phyloP scores from a whole-genome alignment of 192 early-diverging fungal genomes.

The Rhizophlyctis rosea region DNA sequence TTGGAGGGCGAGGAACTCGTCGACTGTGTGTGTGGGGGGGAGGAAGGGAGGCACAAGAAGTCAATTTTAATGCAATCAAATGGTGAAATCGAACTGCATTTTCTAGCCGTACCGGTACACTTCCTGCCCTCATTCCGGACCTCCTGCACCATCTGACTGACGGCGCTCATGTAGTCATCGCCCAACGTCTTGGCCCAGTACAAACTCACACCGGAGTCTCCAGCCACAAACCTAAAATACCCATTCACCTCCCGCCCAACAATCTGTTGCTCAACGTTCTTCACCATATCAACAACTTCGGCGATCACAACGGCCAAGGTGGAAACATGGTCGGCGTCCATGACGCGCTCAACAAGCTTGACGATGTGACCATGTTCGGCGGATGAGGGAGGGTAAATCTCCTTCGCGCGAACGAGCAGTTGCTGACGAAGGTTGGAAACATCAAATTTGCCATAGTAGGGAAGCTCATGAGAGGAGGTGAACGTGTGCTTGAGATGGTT shows the following conservation, averaged over 20 bases:
- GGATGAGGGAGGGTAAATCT: background rate
- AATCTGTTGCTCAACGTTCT: background rate
- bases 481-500: background rate
- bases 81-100: too few species aligned
- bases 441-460: constrained; percentile 4
- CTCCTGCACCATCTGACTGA: background rate
- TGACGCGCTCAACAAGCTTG: background rate
- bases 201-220: background rate
- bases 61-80: too few species aligned
- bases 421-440: background rate
- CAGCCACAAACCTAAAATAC: background rate
- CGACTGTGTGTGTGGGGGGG: too few species aligned
- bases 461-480: background rate
- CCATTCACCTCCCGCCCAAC: background rate
- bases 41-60: too few species aligned
- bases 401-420: background rate
- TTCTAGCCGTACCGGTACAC: constrained; percentile 3
- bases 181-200: background rate
- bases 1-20: background rate
- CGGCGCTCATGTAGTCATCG: background rate
- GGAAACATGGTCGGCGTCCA: background rate
- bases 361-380: background rate
- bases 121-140: background rate
- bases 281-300: background rate
- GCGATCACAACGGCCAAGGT: background rate